phyloP scores from a whole-genome alignment of 176 grass and related monocot genomes.

The Alloteropsis semialata region DNA sequence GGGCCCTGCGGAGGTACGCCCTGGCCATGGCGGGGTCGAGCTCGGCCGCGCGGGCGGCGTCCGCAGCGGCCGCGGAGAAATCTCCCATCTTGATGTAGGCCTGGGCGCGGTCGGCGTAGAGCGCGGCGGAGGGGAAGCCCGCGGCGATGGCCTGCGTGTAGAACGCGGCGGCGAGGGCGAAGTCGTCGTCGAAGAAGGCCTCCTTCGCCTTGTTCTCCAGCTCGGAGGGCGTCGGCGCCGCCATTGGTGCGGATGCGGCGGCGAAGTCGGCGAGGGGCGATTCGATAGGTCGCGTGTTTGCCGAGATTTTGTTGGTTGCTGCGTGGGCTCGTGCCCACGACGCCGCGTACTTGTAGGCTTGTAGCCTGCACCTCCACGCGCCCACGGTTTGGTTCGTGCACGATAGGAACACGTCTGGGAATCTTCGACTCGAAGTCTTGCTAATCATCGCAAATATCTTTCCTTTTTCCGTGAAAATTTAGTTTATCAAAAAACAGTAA shows the following conservation, averaged over 20 bases:
- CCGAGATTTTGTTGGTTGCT: not conserved
- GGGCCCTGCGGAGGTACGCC: slow-evolving; percentile 8
- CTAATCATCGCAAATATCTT: not conserved
- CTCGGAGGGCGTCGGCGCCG: slow-evolving; percentile 41
- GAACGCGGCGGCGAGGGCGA: slow-evolving; percentile 41
- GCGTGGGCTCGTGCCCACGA: not conserved
- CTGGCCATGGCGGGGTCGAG: slow-evolving; percentile 18
- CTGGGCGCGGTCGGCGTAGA: slow-evolving; percentile 50
- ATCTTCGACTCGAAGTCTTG: not conserved
- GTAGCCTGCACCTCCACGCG: not conserved
- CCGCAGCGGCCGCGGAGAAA: slow-evolving; percentile 26
- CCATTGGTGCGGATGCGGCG: not conserved
- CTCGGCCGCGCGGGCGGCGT: slow-evolving; percentile 5
- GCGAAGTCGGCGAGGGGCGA: not conserved
- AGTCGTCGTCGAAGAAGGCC: slow-evolving; percentile 54
- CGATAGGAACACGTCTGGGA: not conserved
- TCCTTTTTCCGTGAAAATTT: not conserved
- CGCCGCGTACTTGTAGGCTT: slow-evolving; percentile 15
- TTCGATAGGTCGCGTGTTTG: not conserved
- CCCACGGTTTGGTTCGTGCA: not conserved
- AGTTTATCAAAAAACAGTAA: not conserved
- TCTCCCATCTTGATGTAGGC: slow-evolving; percentile 46
- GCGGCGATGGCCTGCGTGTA: slow-evolving; percentile 48
- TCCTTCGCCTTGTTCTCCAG: slow-evolving; percentile 51
- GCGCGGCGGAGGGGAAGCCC: slow-evolving; percentile 19